These are phyloP conservation scores for Monosporozyma servazzii DNA, from an alignment of 805 yeast species.

Conservation along the genomic window DNA sequence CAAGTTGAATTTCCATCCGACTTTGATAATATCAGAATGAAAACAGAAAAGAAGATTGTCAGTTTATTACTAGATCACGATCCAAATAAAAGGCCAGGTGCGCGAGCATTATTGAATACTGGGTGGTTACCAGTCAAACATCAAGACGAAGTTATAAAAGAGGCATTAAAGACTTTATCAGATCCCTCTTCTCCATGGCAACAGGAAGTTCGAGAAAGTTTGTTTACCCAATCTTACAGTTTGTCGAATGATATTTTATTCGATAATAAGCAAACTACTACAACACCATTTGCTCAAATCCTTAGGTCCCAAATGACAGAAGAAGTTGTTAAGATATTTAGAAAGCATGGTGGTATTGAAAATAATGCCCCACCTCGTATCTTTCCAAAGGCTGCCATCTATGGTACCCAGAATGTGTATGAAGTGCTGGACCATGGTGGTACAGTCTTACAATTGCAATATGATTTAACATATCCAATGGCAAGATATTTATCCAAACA, in stretches of 20 bases:
- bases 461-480: constrained; percentile 81
- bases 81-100: constrained; percentile 72
- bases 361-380: constrained; percentile 54
- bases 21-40: constrained; percentile 43
- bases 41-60: constrained; percentile 60
- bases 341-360: constrained; percentile 80
- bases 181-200: constrained; percentile 94
- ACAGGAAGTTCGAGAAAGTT: constrained; percentile 76
- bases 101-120: constrained; percentile 62
- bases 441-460: constrained; percentile 78
- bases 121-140: constrained; percentile 83
- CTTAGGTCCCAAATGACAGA: constrained; percentile 52
- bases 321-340: constrained; percentile 54
- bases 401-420: constrained; percentile 56
- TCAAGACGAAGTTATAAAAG: constrained; percentile 82
- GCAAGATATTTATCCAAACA: constrained; percentile 73
- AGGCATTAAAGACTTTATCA: constrained; percentile 74
- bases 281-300: constrained; percentile 40
- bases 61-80: constrained; percentile 63
- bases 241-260: constrained; percentile 78
- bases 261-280: constrained; percentile 38
- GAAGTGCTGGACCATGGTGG: constrained; percentile 83
- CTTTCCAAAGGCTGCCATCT: constrained; percentile 76
- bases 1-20: constrained; percentile 61
- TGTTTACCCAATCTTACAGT: constrained; percentile 78